Percentiles rank a stretch among this genome's conserved stretches.
These are phyloP conservation scores for Ogataea degrootiae DNA, from an alignment of 805 yeast species.

Conservation along the genomic window DNA sequence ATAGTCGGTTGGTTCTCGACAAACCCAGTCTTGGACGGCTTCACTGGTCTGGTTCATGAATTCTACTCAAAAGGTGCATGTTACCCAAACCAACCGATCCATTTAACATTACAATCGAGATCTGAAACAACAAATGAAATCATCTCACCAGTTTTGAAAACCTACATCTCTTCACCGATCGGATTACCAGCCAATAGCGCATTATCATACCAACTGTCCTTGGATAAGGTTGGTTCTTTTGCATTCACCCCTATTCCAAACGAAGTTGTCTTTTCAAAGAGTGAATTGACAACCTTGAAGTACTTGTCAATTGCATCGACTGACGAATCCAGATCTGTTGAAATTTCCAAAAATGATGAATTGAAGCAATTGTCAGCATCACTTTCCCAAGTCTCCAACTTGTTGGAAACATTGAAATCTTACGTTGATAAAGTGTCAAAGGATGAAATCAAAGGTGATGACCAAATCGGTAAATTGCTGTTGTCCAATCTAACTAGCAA, in stretches of 20 bases:
- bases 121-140: conserved; percentile 41
- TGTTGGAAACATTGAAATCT: conserved; percentile 45
- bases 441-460: conserved; percentile 44
- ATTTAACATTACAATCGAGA: conserved; percentile 64
- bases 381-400: conserved; percentile 39
- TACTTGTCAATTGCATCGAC: conserved; percentile 37
- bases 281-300: conserved; percentile 58
- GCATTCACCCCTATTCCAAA: conserved; percentile 76
- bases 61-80: conserved; percentile 72
- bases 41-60: conserved; percentile 76
- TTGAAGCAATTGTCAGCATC: conserved; percentile 43
- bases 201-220: conserved; percentile 31
- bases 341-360: conserved; percentile 35
- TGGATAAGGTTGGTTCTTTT: conserved; percentile 43
- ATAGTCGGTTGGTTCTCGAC: conserved; percentile 85
- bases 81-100: conserved; percentile 72
- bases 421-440: conserved; percentile 41
- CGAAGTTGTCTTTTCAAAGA: conserved; percentile 48
- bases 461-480: conserved; percentile 62
- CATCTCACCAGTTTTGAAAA: conserved; percentile 49
- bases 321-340: conserved; percentile 28
- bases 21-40: conserved; percentile 54
- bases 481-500: conserved; percentile 51
- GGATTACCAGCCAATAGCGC: conserved; percentile 45
- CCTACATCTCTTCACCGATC: conserved; percentile 75